phyloP scores from a whole-genome alignment of 148 eudicot species.

The Agrostemma githago region DNA sequence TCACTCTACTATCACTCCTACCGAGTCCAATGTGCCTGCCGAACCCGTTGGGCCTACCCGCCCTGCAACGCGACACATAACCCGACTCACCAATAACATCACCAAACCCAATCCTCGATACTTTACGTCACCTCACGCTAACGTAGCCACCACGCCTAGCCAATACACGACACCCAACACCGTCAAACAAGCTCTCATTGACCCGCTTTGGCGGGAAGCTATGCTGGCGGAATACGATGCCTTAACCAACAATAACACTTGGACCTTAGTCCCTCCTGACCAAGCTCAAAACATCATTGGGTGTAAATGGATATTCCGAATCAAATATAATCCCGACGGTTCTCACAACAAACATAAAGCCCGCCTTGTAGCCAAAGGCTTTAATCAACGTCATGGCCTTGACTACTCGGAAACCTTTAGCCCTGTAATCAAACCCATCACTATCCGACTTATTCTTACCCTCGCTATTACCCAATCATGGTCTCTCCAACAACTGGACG shows the following conservation, averaged over 20 bases:
- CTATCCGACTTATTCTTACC: no score
- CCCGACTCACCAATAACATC: background rate
- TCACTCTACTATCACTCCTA: no score
- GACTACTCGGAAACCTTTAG: background rate
- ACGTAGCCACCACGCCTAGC: no score
- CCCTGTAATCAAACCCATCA: background rate
- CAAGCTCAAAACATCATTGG: background rate
- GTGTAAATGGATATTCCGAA: background rate
- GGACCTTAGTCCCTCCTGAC: background rate
- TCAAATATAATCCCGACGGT: background rate
- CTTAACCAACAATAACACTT: background rate
- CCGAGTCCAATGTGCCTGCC: no score
- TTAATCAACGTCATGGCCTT: background rate
- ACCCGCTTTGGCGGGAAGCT: background rate
- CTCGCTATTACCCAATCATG: no score
- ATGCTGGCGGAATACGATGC: background rate
- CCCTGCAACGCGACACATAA: background rate
- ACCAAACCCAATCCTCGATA: background rate
- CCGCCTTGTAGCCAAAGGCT: background rate
- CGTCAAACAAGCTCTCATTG: background rate
- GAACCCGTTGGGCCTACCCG: background rate
- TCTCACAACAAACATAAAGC: background rate
- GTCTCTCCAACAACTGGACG: no score
- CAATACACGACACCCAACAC: background rate
- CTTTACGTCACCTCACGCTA: background rate